Evolutionary conservation across 805 yeast species (phyloP), one percentile per base, ranked within the genome.

Genomic region (Grigorovia yakushimaensis): DNA sequence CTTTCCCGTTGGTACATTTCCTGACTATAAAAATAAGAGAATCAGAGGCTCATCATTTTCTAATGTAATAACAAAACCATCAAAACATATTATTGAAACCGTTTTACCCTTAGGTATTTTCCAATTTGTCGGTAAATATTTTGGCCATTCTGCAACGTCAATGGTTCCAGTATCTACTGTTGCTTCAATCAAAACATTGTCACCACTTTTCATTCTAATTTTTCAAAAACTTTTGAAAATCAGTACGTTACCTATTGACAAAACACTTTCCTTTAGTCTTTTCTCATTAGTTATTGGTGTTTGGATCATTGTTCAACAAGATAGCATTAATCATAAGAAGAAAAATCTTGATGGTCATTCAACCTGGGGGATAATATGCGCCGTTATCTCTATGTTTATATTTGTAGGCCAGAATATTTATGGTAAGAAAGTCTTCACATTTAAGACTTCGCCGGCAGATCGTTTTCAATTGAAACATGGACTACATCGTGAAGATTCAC

Each of bases 331-430:
- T 39, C 42, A 35, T 30, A 41, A 41, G 37, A 41, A 41, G 21
- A 41, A 36, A 41, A 41, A 35, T 41, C n/a, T 36, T 27, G 36
- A 46, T 30, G 53, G 47, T 8, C 52, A 46, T 42, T 57, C 61
- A 4, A 48, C 58, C 2, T 21, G 60, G 70, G 96, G 96, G 5
- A 65, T 86, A n/a, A 27, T 75, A 2, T 82, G 75, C 58, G 91
- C 95, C 11, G 66, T 82, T 9, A 49, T 78, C 27, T 79, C 93
- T 4, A 76, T 89, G 43, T 61, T 84, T 7, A 78, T 87, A 18
- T 88, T 88, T 69, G 95, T 91, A 5, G 77, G 81, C 2, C 95
- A 88, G 59, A 88, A 88, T 60, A 84, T 88, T 41, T 88, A 86
- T 64, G 88, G 93, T 37, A 88, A 88, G 66, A 82, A 79, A 52